phyloP scores from a whole-genome alignment of 2,329 filamentous ascomycete species.

The Trichoderma atrobrunneum region DNA sequence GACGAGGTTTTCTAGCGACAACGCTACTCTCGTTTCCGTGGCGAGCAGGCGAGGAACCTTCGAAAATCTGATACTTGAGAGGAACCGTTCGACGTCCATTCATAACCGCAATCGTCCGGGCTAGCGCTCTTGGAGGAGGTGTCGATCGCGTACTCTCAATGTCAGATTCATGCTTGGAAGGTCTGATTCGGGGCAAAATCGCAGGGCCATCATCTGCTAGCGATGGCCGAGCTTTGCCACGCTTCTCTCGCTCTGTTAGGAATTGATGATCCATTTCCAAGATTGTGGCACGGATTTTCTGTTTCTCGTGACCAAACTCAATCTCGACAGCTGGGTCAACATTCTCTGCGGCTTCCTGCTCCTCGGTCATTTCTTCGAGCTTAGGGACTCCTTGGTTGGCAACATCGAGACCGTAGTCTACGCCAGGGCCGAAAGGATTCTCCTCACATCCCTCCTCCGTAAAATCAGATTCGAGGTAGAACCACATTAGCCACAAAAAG shows the following conservation, averaged over 20 bases:
- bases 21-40: conserved; percentile 52
- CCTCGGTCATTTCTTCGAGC: conserved; percentile 62
- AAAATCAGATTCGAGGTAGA: conserved; percentile 95
- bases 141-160: conserved; percentile 46
- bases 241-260: conserved; percentile 60
- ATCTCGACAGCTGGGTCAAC: conserved; percentile 69
- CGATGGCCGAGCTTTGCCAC: conserved; percentile 41
- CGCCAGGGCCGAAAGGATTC: conserved; percentile 81
- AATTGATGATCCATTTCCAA: conserved; percentile 72
- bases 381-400: conserved; percentile 68
- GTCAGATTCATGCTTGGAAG: conserved; percentile 57
- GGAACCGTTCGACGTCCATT: conserved; percentile 43
- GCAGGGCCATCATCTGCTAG: conserved; percentile 54
- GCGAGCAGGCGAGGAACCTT: conserved; percentile 59
- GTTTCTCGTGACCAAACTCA: conserved; percentile 69
- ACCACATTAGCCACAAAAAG: conserved; percentile 99
- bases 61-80: conserved; percentile 59
- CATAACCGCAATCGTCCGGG: conserved; percentile 26
- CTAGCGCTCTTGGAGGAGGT: conserved; percentile 38
- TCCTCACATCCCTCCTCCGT: conserved; percentile 80
- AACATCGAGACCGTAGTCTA: conserved; percentile 62
- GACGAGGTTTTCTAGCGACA: conserved; percentile 63
- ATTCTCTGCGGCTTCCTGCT: conserved; percentile 68
- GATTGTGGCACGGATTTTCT: conserved; percentile 71
- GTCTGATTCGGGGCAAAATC: conserved; percentile 61